These are phyloP conservation scores for Heterococcus sp. DNA, from an alignment of 108 stramenopile genomes.

Conservation along the genomic window DNA sequence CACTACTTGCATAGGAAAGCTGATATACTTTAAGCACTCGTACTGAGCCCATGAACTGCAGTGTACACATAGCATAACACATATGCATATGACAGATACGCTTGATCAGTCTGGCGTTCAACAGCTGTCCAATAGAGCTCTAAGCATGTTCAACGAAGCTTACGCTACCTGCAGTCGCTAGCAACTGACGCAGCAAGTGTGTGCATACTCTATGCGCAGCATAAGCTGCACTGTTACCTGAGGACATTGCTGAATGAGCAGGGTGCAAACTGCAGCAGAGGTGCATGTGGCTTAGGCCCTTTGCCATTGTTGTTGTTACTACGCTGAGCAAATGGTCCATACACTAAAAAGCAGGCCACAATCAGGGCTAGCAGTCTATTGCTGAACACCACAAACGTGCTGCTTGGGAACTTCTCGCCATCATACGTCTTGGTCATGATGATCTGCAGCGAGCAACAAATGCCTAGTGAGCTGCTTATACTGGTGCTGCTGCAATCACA, in stretches of 20 bases:
- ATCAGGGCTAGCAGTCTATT: conserved; percentile 52
- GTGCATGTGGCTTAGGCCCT: conserved; percentile 29
- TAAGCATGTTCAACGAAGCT: no score
- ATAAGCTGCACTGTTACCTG: no score
- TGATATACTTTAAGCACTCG: conserved; percentile 52
- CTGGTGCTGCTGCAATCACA: not conserved
- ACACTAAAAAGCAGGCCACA: conserved; percentile 26
- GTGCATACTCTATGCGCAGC: no score
- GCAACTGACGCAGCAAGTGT: no score
- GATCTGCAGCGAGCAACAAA: not conserved
- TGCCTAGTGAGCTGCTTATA: not conserved
- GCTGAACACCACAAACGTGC: conserved; percentile 51
- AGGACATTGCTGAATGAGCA: conserved; percentile 54
- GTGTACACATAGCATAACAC: not conserved
- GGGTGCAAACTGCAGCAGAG: conserved; percentile 41
- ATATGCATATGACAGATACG: not conserved
- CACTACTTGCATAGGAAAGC: conserved; percentile 55
- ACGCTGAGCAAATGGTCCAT: not conserved
- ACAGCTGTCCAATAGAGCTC: no score
- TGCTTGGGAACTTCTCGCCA: conserved; percentile 43
- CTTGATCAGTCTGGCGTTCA: no score
- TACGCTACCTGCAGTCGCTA: no score
- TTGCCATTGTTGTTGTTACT: no score
- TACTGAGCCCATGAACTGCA: conserved; percentile 48
- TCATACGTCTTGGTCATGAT: not conserved